Base-by-base conservation (phyloP, 768 basidiomycete species). In the Auriscalpium orientale region DNA sequence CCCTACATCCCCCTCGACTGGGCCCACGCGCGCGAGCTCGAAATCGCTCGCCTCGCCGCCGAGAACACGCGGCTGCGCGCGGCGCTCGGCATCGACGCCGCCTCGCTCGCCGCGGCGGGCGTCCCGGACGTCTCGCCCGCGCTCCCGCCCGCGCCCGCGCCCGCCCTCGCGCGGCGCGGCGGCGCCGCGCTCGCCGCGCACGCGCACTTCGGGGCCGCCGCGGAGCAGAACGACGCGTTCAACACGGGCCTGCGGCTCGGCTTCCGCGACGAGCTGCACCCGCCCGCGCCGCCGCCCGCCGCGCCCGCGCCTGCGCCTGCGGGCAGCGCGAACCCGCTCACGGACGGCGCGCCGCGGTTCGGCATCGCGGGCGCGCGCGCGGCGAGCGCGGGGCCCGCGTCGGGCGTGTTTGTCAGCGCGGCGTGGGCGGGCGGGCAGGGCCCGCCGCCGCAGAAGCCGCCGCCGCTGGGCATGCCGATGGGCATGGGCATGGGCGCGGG, bases 11-110 rank as follows among this genome's bases (percentile, higher is more conserved):
- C 72, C 13, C 74, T 77, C 44, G 93, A 98, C 69, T 98, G 95
- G 91, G 85, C 89, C 2, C 60, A 86, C 56, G 90, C 92, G 68
- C 80, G 97, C 58, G 95, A 98, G 68, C 72, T 74, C 58, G 97
- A 98, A 72, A 91, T 99, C 52, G 65, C 78, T 10, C 79, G 94
- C 49, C 72, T 99, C 45, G 85, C 87, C 68, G 73, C 73, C 50
- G 95, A 98, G 72, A 99, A 99, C 66, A 79, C 81, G 46, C 78
- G 83, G 55, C 72, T 99, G 50, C 77, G 95, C 50, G 76, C 77
- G 64, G 67, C 88, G 70, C 73, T 99, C 47, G 83, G 81, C 16
- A 92, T 98, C 58, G 87, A 89, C 68, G 68, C 75, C 37, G 76
- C 69, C 22, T 77, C 73, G 34, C 59, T 62, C 43, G 73, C 87